Evolutionary conservation across 306 rosid genomes (phyloP), one percentile per base, ranked within the genome.

Genomic region (Parietaria judaica): DNA sequence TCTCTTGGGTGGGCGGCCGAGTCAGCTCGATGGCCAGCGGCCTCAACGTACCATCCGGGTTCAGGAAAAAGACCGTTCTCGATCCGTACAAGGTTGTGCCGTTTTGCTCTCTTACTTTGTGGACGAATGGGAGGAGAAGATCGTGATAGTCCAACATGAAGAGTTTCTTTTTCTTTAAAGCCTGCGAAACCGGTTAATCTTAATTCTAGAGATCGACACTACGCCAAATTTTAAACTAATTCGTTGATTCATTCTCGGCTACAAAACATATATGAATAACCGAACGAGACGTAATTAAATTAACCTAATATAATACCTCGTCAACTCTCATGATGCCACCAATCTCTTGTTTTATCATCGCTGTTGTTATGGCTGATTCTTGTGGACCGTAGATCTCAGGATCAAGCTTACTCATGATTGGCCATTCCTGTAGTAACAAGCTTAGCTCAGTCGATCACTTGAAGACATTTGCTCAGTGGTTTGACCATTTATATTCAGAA

Each of bases 21-120:
- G 81, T 72, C 45, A 76, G 60, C 66, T 76, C 81, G n/a, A 76
- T 76, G 54, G 77, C 81, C 41, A 76, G 2, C 37, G 71, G 77
- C 57, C 71, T 72, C 54, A 67, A 16, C 15, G 68, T 76, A 37
- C 63, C 68, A 6, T 72, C 73, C 15, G 63, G 66, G 3, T 64
- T 72, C 49, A 76, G 77, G 65, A 76, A 76, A 63, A 76, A 68
- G 3, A 76, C 31, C 6, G 77, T 59, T 51, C 77, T 66, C 8
- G 81, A 76, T 36, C 81, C 77, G n/a, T 76, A 76, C 56, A 76
- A 34, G 4, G 81, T 68, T 7, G 78, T 67, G 1, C 77, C 71
- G 54, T 76, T 34, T 34, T 63, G n/a, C 51, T 72, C 68, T 72
- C 81, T 51, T 55, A 72, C 74, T 68, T 58, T 67, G 61, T 67